These are phyloP conservation scores for Trichosporon sp. DNA, from an alignment of 1,284 basidiomycete species.

Conservation along the genomic window DNA sequence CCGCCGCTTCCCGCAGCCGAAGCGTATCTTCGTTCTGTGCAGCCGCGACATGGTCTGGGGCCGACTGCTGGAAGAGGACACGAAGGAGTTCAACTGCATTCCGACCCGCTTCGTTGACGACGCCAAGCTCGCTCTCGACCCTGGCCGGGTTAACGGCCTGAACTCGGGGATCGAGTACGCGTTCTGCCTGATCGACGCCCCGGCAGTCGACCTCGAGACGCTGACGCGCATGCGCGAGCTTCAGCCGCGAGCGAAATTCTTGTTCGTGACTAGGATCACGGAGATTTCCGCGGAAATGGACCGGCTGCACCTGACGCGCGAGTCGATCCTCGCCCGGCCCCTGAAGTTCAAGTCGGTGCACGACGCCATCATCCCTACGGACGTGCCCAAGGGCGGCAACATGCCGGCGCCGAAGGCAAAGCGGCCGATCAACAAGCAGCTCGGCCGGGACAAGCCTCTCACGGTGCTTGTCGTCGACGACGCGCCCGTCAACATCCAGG, in stretches of 20 bases:
- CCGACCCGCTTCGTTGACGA: slow-evolving; percentile 32
- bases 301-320: slow-evolving; percentile 20
- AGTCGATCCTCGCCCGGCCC: slow-evolving; percentile 39
- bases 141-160: slow-evolving; percentile 25
- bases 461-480: slow-evolving; percentile 46
- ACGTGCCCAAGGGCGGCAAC: not conserved
- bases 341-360: slow-evolving; percentile 40
- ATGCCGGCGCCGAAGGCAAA: not conserved
- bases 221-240: slow-evolving; percentile 23
- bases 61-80: slow-evolving; percentile 31
- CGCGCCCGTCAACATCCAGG: slow-evolving; percentile 41
- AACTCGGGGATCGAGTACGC: slow-evolving; percentile 22
- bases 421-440: slow-evolving; percentile 12
- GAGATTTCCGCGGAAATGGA: slow-evolving; percentile 28
- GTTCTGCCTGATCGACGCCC: slow-evolving; percentile 30
- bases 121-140: slow-evolving; percentile 16
- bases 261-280: slow-evolving; percentile 34
- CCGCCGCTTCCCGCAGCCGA: slow-evolving; percentile 6
- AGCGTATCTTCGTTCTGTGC: slow-evolving; percentile 30
- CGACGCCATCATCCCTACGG: slow-evolving; percentile 20
- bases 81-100: slow-evolving; percentile 28
- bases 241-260: slow-evolving; percentile 33
- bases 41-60: slow-evolving; percentile 25
- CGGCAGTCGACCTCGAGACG: slow-evolving; percentile 13
- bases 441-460: slow-evolving; percentile 28